Conservation (phyloP, 1,284 basidiomycete species). For the Austropuccinia psidii region DNA sequence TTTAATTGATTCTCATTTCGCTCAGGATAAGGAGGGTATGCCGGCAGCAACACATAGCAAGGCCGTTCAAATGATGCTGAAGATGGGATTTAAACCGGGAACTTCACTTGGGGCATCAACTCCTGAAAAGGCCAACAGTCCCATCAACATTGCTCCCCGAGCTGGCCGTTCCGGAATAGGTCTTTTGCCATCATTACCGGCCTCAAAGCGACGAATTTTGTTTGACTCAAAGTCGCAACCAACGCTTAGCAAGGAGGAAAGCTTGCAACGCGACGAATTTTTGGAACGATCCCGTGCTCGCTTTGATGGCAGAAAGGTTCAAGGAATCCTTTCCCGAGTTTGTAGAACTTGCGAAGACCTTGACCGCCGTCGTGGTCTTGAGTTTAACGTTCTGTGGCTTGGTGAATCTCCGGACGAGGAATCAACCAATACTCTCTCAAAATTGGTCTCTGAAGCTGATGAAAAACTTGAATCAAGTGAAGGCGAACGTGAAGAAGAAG, state of each 20-base stretch:
- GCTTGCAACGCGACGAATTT: neutral
- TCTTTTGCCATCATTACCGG: neutral
- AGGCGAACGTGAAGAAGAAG: slow-evolving; percentile 2
- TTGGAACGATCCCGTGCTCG: neutral
- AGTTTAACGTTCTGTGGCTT: slow-evolving; percentile 28
- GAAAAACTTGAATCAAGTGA: neutral
- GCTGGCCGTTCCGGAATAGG: neutral
- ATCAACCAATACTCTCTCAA: neutral
- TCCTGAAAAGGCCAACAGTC: neutral
- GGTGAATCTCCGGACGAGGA: neutral
- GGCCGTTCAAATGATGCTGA: slow-evolving; percentile 34
- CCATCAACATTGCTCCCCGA: slow-evolving; percentile 6
- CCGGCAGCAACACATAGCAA: neutral
- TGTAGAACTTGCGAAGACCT: slow-evolving; percentile 30
- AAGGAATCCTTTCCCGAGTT: neutral
- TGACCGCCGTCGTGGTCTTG: slow-evolving; percentile 19
- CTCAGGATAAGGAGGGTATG: neutral
- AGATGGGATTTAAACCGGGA: slow-evolving; percentile 36
- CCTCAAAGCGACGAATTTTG: neutral
- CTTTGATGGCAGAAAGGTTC: slow-evolving; percentile 23
- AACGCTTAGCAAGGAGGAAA: slow-evolving; percentile 8
- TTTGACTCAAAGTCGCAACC: neutral
- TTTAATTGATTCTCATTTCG: neutral
- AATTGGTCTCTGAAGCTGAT: neutral
- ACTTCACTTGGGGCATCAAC: slow-evolving; percentile 8